Base-by-base conservation (phyloP, 139 green algal species). In the Trebouxia sp. region DNA sequence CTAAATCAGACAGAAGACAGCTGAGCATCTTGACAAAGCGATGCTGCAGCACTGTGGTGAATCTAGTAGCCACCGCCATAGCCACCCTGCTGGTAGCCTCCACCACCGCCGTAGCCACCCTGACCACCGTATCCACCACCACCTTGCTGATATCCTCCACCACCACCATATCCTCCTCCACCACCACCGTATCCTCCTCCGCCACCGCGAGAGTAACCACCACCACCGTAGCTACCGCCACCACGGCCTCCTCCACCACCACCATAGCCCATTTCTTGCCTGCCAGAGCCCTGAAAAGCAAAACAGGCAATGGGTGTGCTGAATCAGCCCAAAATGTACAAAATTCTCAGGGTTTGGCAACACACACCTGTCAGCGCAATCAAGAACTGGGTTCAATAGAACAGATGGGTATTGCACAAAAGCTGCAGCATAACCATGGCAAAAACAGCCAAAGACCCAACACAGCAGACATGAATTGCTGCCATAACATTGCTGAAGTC, bases 31-130 rank as follows among this genome's bases (percentile, higher is more conserved):
- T 72, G 62, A 72, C 42, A 35, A 45, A 72, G 62, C 62, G 43
- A 43, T 72, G 67, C 42, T 77, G 67, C 67, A 58, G 48, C 14
- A n/a, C 14, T 17, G 14, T 58, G 56, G 26, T 32, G n/a, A 26
- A 6, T n/a, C 81, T 45, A 83, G 72, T 82, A 87, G 53, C 83
- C 83, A 42, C 81, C 85, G 38, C 74, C 77, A 42, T 78, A 75
- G 22, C 80, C 65, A 43, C 48, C 45, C 53, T 79, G 82, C 37
- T 83, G 50, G 55, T 47, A 53, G 41, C 80, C 80, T 56, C 78
- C 80, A 32, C 79, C 81, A 37, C 84, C 84, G 47, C 69, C 74
- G 35, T 78, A 74, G 35, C 85, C 84, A 41, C 83, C 82, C 65
- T 78, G 65, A 26, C 50, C 78, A 70, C 50, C 78, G 15, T 83